These are phyloP conservation scores for Aspergillus olivimuriae DNA, from an alignment of 495 filamentous ascomycete species.

Conservation along the genomic window DNA sequence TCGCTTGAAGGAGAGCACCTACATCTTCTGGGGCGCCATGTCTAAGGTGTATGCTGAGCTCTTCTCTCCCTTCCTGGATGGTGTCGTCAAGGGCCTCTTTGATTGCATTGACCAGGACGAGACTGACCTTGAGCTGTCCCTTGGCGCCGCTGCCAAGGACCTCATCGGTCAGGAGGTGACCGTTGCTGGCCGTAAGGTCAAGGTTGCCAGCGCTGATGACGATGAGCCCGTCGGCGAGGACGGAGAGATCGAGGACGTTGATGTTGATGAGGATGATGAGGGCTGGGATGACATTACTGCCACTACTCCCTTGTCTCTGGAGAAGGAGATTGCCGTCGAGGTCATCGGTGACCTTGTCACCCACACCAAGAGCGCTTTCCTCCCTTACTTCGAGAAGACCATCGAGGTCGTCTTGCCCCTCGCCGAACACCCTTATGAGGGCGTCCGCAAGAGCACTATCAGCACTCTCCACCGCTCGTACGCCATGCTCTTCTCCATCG, in stretches of 20 bases:
- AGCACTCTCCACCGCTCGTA: constrained; percentile 90
- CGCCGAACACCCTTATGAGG: constrained; percentile 84
- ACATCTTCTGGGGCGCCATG: constrained; percentile 91
- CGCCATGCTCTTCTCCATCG: constrained; percentile 79
- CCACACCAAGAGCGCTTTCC: constrained; percentile 65
- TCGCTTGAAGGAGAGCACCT: constrained; percentile 87
- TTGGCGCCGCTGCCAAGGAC: constrained; percentile 71
- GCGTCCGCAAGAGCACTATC: constrained; percentile 84
- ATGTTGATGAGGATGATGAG: constrained; percentile 68
- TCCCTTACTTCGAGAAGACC: constrained; percentile 89
- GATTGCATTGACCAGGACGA: constrained; percentile 86
- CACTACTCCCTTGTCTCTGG: constrained; percentile 80
- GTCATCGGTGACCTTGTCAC: constrained; percentile 89
- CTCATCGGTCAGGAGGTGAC: constrained; percentile 71
- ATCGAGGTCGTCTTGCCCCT: constrained; percentile 74
- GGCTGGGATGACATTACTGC: constrained; percentile 78
- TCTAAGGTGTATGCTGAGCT: constrained; percentile 91
- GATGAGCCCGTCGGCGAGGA: constrained; percentile 45
- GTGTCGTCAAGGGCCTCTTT: constrained; percentile 78
- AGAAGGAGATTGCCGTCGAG: constrained; percentile 97
- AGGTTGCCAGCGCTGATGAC: constrained; percentile 56
- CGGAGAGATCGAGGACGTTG: constrained; percentile 54
- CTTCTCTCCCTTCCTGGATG: constrained; percentile 79
- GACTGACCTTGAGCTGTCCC: constrained; percentile 71
- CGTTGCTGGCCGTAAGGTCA: constrained; percentile 76